Percentiles rank a stretch among this genome's conserved stretches.
Conservation (phyloP, 192 early-diverging fungal genomes). For the Jimgerdemannia flammicorona region DNA sequence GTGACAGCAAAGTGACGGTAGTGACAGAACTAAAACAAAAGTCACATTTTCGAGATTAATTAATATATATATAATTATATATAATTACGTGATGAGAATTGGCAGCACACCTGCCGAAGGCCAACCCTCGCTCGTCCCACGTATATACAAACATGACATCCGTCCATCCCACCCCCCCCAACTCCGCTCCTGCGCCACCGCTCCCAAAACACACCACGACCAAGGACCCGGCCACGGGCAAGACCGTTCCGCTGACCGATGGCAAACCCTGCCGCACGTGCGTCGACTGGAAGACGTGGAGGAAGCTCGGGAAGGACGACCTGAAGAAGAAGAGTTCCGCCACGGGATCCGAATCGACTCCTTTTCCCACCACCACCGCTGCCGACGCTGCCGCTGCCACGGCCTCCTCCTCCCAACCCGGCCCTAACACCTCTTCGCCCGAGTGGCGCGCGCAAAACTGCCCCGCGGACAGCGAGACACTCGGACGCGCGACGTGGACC, state of each 20-base stretch:
- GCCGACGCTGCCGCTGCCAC: constrained; percentile 4
- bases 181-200: too few species aligned
- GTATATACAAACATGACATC: too few species aligned
- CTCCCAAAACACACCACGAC: neutral
- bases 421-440: neutral
- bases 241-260: constrained; percentile 38
- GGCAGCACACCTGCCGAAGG: too few species aligned
- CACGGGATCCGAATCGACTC: constrained; percentile 12
- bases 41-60: too few species aligned
- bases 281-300: constrained; percentile 72
- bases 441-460: constrained; percentile 47
- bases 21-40: too few species aligned
- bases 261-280: constrained; percentile 79
- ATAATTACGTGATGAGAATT: too few species aligned
- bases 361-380: constrained; percentile 11
- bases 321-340: constrained; percentile 24
- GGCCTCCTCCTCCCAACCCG: constrained; percentile 9
- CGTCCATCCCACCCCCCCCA: too few species aligned
- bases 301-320: constrained; percentile 43
- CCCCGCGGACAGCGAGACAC: constrained; percentile 76
- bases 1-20: too few species aligned
- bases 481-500: constrained; percentile 94
- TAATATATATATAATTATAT: too few species aligned
- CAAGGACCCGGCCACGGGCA: constrained; percentile 31
- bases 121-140: too few species aligned